phyloP scores from a whole-genome alignment of 1,284 basidiomycete species.

The Paramarasmius palmivorus region DNA sequence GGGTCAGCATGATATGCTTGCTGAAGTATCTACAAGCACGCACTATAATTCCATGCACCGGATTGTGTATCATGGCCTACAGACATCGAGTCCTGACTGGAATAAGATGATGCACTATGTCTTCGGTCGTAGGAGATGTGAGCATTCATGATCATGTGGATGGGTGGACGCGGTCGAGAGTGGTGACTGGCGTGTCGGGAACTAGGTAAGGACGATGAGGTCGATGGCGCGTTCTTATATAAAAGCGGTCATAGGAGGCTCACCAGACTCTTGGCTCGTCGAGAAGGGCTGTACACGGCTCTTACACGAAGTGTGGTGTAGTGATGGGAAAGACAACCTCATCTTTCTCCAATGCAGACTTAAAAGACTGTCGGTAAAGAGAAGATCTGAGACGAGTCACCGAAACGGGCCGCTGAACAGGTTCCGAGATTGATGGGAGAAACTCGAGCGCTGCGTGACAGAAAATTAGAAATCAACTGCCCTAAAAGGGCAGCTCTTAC shows the following conservation, averaged over 20 bases:
- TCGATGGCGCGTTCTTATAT: no score
- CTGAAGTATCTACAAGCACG: not conserved
- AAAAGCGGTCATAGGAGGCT: no score
- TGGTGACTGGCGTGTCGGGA: no score
- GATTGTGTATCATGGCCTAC: no score
- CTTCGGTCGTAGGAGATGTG: no score
- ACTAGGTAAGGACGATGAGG: no score
- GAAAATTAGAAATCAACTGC: not conserved
- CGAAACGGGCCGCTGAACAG: not conserved
- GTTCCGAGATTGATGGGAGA: not conserved
- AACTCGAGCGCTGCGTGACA: not conserved
- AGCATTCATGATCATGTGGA: no score
- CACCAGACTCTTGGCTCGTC: no score
- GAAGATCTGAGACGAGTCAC: slow-evolving; percentile 9
- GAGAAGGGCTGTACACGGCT: not conserved
- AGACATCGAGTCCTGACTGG: not conserved
- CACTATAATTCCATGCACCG: slow-evolving; percentile 12
- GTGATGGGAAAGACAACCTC: not conserved
- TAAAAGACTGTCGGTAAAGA: slow-evolving; percentile 3
- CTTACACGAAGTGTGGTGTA: not conserved
- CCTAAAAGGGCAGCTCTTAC: not conserved
- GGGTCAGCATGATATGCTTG: not conserved
- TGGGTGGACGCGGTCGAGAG: no score
- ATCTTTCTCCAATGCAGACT: not conserved
- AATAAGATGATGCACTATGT: not conserved